A percentile compares a stretch with the other conserved stretches of the same genome.
Conservation (phyloP, 192 early-diverging fungal genomes). For the Spizellomyces punctatus region DNA sequence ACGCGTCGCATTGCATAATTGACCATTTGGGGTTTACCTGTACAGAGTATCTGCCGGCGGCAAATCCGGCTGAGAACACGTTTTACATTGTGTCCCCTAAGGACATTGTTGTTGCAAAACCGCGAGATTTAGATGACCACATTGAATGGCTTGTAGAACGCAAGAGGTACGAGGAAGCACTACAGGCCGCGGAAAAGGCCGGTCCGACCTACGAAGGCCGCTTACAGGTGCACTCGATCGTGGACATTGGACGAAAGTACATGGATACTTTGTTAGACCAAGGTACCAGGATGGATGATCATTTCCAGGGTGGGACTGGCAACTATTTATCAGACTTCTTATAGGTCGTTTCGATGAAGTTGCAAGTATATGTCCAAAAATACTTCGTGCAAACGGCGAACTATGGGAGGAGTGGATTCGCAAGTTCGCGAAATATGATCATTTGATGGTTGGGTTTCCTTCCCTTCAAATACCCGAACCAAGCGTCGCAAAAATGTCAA, state of each 20-base stretch:
- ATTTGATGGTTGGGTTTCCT: slow-evolving; percentile 51
- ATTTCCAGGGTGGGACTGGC: no score
- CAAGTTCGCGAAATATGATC: slow-evolving; percentile 76
- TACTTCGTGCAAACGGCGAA: slow-evolving; percentile 67
- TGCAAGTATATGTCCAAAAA: slow-evolving; percentile 70
- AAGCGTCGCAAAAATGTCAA: no score
- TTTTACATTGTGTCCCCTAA: slow-evolving; percentile 95
- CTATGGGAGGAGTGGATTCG: slow-evolving; percentile 94
- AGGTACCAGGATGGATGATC: slow-evolving; percentile 22
- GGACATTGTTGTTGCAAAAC: slow-evolving; percentile 86
- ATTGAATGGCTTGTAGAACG: slow-evolving; percentile 91
- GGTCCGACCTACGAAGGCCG: slow-evolving; percentile 42
- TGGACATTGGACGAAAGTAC: slow-evolving; percentile 82
- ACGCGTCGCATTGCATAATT: not conserved
- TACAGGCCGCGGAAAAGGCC: slow-evolving; percentile 65
- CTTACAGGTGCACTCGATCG: slow-evolving; percentile 52
- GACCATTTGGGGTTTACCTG: not conserved
- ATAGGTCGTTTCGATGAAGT: slow-evolving; percentile 63
- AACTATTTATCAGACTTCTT: not conserved
- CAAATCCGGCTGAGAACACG: slow-evolving; percentile 62
- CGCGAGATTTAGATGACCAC: slow-evolving; percentile 89
- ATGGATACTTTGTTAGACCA: slow-evolving; percentile 73
- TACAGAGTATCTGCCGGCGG: slow-evolving; percentile 31
- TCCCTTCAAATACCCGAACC: no score
- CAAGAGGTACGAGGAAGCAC: slow-evolving; percentile 76